These are phyloP conservation scores for Talaromyces sp. DNA, from an alignment of 2,329 filamentous ascomycete genomes.

Conservation along the genomic window DNA sequence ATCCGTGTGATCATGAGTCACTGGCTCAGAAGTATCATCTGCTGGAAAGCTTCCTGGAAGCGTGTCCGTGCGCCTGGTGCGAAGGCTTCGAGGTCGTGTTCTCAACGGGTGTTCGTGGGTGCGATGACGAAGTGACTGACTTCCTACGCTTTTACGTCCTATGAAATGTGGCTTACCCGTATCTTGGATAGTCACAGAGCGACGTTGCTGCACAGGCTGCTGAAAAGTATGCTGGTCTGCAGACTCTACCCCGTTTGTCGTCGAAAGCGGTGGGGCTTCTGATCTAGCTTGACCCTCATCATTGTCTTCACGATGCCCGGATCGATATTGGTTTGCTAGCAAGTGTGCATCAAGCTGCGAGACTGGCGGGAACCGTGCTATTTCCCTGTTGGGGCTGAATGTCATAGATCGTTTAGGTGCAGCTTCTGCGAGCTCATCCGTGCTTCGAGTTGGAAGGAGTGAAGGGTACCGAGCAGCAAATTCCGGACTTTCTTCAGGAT, in stretches of 20 bases:
- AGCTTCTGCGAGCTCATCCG: constrained; percentile 1
- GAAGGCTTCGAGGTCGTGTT: constrained; percentile 3
- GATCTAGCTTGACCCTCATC: not conserved
- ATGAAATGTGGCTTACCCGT: constrained; percentile 12
- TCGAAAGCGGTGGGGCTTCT: not conserved
- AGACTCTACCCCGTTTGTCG: not conserved
- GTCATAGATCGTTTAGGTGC: constrained; percentile 14
- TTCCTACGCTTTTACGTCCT: constrained; percentile 26
- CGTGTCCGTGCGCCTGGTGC: constrained; percentile 2
- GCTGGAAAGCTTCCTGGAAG: constrained; percentile 23
- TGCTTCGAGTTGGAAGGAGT: constrained; percentile 19
- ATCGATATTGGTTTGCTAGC: constrained; percentile 18
- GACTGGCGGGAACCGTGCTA: constrained; percentile 31
- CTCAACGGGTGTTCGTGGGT: not conserved
- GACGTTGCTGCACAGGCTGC: constrained; percentile 1
- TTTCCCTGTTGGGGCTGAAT: constrained; percentile 19
- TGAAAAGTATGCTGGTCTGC: not conserved
- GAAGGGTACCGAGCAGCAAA: constrained; percentile 32
- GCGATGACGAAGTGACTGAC: constrained; percentile 15
- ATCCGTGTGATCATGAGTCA: not conserved
- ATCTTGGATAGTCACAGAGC: constrained; percentile 16
- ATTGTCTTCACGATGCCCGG: not conserved
- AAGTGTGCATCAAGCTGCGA: constrained; percentile 34
- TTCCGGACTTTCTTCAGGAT: constrained; percentile 24
- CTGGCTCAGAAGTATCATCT: constrained; percentile 11